Base-by-base conservation (phyloP, 1,284 basidiomycete species). In the Trichosporon sp. region DNA sequence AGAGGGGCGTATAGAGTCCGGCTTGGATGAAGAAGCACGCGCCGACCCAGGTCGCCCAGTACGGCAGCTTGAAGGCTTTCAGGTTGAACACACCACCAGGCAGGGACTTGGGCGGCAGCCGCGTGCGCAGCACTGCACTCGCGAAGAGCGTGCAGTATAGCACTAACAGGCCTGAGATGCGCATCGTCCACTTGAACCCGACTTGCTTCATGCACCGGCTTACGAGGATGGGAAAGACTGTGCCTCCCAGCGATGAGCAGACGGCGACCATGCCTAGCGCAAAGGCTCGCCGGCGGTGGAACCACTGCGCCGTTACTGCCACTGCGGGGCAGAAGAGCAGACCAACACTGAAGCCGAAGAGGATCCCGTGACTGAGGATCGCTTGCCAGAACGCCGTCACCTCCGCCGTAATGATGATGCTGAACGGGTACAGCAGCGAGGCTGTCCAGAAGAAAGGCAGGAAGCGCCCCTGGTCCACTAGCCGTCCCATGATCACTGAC, bases 391-490 rank as follows among this genome's bases (percentile, higher is more conserved):
- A 87, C 66, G 82, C 64, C 23, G 75, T 84, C 65, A 85, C 59
- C 74, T 86, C 72, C 0, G 84, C 84, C 9, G 84, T 80, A 21
- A 87, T 76, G 68, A 87, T 84, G 1, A 84, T 84, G 16, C 82
- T 78, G 3, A 80, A 65, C 1, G 86, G 72, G n/a, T 86, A 78
- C 2, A 84, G 37, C 2, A 74, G 69, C 54, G 82, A 83, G 16
- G 81, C 82, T 8, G 75, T 64, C 9, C 82, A 70, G 61, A 84
- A 81, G 9, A 84, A 79, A 2, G 79, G 69, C 23, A 78, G 79
- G 69, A 84, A 84, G 68, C 84, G 81, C 31, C 85, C 85, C 9
- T 84, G 64, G 70, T 87, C 86, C 70, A 87, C 85, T 9, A 87
- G 70, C 7, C 85, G 82, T 1, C 86, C 86, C 32, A 80, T 78